These are phyloP conservation scores for Straminergon stramineum DNA, from an alignment of 225 moss, liverwort and hornwort species.

Conservation along the genomic window DNA sequence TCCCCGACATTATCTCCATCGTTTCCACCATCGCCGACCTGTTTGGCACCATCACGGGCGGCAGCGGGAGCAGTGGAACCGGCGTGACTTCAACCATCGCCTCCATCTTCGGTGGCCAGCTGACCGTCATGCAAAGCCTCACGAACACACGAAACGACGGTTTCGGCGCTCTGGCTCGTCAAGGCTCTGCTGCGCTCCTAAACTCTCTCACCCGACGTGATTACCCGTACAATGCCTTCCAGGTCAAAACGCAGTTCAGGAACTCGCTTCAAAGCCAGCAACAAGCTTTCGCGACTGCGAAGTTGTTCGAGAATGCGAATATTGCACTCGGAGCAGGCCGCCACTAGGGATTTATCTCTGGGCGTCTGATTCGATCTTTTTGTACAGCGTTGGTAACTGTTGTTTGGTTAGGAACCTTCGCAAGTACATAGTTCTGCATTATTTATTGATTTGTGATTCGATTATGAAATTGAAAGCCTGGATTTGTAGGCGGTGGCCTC, in stretches of 20 bases:
- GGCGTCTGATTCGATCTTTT: too few species aligned
- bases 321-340: neutral
- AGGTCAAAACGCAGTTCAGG: constrained; percentile 25
- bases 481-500: neutral
- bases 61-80: neutral
- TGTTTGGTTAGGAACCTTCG: neutral
- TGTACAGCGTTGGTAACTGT: neutral
- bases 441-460: neutral
- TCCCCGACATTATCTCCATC: neutral
- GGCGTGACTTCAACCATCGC: neutral
- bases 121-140: constrained; percentile 15
- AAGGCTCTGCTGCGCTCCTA: constrained; percentile 31
- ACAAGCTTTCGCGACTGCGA: constrained; percentile 26
- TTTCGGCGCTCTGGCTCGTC: constrained; percentile 23
- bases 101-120: constrained; percentile 15
- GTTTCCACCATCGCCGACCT: neutral
- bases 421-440: neutral
- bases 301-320: constrained; percentile 49
- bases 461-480: neutral
- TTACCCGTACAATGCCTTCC: constrained; percentile 6
- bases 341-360: neutral
- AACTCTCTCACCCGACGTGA: constrained; percentile 19
- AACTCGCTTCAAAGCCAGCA: constrained; percentile 17
- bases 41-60: neutral
- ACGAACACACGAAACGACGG: constrained; percentile 29